These are phyloP conservation scores for Globisporangium mamillatum DNA, from an alignment of 352 stramenopile species.

Conservation along the genomic window DNA sequence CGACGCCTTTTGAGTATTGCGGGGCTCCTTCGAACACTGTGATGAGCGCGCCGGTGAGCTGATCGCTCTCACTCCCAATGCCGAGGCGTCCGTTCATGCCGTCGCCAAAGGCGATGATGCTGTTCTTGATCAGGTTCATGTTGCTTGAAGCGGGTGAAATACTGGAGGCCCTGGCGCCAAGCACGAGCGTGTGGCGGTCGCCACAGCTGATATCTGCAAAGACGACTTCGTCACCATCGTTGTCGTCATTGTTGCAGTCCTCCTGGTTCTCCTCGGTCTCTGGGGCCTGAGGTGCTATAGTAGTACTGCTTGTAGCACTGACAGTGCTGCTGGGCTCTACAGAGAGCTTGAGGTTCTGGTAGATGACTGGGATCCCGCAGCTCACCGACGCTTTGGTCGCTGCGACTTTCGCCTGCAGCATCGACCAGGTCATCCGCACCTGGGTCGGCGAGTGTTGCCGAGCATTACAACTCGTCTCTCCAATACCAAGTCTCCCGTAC, in stretches of 20 bases:
- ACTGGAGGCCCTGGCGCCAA: slow-evolving; percentile 20
- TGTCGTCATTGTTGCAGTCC: slow-evolving; percentile 16
- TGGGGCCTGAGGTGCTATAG: not conserved
- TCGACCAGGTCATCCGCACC: slow-evolving; percentile 41
- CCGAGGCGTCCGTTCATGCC: slow-evolving; percentile 66
- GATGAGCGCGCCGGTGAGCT: slow-evolving; percentile 37
- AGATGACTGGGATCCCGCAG: slow-evolving; percentile 12
- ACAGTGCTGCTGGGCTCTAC: not conserved
- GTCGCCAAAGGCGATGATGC: slow-evolving; percentile 66
- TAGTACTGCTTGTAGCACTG: not conserved
- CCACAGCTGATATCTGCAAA: slow-evolving; percentile 69
- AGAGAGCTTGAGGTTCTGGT: not conserved
- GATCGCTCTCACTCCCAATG: slow-evolving; percentile 49
- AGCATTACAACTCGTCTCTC: slow-evolving; percentile 11
- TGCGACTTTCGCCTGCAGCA: slow-evolving; percentile 20
- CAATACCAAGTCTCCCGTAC: slow-evolving; percentile 56
- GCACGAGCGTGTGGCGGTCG: slow-evolving; percentile 59
- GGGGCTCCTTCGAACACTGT: slow-evolving; percentile 24
- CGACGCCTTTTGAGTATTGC: not conserved
- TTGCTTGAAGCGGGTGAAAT: not conserved
- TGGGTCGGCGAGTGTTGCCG: slow-evolving; percentile 21
- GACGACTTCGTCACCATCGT: slow-evolving; percentile 25
- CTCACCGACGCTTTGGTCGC: not conserved
- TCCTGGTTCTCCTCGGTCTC: slow-evolving; percentile 3
- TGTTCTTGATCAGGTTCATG: slow-evolving; percentile 22